Base-by-base conservation (phyloP, 768 basidiomycete genomes). In the Hericium coralloides region DNA sequence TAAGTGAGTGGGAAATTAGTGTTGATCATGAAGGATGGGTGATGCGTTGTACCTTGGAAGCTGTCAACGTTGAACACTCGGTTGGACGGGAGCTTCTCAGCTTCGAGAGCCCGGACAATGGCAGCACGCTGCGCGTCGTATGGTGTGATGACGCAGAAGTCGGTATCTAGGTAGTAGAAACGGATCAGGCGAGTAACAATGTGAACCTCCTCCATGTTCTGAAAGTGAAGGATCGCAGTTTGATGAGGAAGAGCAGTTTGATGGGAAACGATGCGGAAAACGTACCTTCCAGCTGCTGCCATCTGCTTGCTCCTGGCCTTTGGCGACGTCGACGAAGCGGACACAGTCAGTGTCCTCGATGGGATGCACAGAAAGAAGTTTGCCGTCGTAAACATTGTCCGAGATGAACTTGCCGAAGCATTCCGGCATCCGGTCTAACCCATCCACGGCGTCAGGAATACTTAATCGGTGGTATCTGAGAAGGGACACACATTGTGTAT, bases 51-150 rank as follows among this genome's bases (percentile, higher is more conserved):
- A 77, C 79, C 80, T 71, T 79, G 80, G 61, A 80, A 82, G 58
- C 77, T 79, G 61, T 82, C 80, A 12, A 82, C 73, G 57, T 79
- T 81, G 68, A 73, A 81, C 0, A 80, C 77, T 0, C 59, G 55
- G 38, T 77, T 72, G 49, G 49, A 50, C 1, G 73, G 73, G 4
- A 70, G 66, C 4, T 67, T 59, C 43, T 65, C 69, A 1, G 51
- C 58, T 54, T 74, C 70, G 25, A 81, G 66, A 4, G 55, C 56
- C 18, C 56, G 63, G 53, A 75, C 69, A 26, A 80, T 75, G 2
- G 66, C 69, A 1, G 74, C 73, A 18, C 80, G 63, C 63, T 82
- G 80, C 0, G 76, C 74, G 58, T 81, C 80, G 58, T 81, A 82
- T 0, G 77, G 79, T 2, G 79, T 80, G 43, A 81, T 78, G 53